Conservation (phyloP, 257 asterid genomes). For the Agastache rugosa region DNA sequence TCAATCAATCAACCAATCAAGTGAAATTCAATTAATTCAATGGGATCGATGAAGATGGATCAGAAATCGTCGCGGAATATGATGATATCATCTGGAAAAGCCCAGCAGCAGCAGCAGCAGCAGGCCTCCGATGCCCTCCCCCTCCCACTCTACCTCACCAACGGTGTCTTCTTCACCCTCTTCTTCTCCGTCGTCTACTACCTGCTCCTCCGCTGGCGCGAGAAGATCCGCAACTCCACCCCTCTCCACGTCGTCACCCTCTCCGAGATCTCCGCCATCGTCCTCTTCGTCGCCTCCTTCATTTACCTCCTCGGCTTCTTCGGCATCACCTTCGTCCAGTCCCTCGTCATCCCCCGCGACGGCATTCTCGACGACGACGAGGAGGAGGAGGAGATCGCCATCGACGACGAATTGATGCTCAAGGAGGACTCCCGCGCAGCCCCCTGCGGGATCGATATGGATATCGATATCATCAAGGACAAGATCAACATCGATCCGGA, state of each 20-base stretch:
- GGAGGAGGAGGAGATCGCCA: conserved; percentile 8
- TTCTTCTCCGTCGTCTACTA: conserved; percentile 55
- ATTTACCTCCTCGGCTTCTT: conserved; percentile 51
- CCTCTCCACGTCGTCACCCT: conserved; percentile 49
- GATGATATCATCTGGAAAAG: no score
- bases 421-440: conserved; percentile 37
- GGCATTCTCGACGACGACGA: conserved; percentile 40
- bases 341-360: conserved; percentile 42
- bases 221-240: conserved; percentile 51
- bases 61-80: neutral
- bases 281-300: conserved; percentile 50
- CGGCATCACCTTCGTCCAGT: conserved; percentile 49
- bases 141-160: conserved; percentile 47
- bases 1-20: no score
- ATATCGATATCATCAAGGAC: neutral
- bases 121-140: conserved; percentile 42
- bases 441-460: conserved; percentile 38
- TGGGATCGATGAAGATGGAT: neutral
- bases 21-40: no score
- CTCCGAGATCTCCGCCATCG: conserved; percentile 49
- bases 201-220: conserved; percentile 51
- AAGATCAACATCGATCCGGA: conserved; percentile 21
- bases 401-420: conserved; percentile 28
- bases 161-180: conserved; percentile 44
- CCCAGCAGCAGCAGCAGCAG: neutral